Percentiles rank a stretch among this genome's conserved stretches.
phyloP scores from a whole-genome alignment of 2,329 filamentous ascomycete genomes.

The Alternaria arbusti region DNA sequence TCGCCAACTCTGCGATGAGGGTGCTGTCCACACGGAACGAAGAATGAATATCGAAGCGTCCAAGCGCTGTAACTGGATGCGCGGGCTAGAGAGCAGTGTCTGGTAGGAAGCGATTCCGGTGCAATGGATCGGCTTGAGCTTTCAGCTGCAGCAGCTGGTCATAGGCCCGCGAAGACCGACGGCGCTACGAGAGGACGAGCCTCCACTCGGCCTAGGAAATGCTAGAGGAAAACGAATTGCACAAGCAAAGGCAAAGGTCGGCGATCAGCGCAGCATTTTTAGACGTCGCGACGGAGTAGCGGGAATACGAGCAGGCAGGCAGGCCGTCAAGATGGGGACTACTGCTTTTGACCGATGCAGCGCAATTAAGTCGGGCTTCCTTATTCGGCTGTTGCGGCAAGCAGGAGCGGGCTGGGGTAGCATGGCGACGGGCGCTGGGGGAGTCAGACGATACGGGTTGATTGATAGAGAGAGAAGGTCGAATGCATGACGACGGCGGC shows the following conservation, averaged over 20 bases:
- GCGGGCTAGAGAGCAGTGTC: slow-evolving; percentile 20
- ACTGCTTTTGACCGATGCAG: slow-evolving; percentile 22
- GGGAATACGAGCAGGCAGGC: slow-evolving; percentile 26
- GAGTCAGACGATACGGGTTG: slow-evolving; percentile 45
- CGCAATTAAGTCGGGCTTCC: slow-evolving; percentile 37
- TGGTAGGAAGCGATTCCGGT: slow-evolving; percentile 27
- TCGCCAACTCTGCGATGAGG: slow-evolving; percentile 29
- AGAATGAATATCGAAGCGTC: slow-evolving; percentile 10
- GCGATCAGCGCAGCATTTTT: slow-evolving; percentile 30
- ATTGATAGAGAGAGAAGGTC: slow-evolving; percentile 33
- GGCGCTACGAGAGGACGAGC: slow-evolving; percentile 19
- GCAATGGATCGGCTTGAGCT: slow-evolving; percentile 26
- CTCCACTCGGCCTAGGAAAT: slow-evolving; percentile 8
- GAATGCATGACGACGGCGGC: slow-evolving; percentile 46
- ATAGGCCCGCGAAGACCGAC: slow-evolving; percentile 9
- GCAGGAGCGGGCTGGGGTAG: slow-evolving; percentile 29
- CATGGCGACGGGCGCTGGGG: slow-evolving; percentile 12
- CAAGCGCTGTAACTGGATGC: slow-evolving; percentile 22
- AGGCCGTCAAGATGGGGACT: too few relatives aligned
- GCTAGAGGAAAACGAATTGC: slow-evolving; percentile 29
- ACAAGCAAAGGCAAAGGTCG: slow-evolving; percentile 18
- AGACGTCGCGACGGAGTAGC: slow-evolving; percentile 20
- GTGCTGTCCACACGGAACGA: slow-evolving; percentile 23
- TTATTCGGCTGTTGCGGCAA: slow-evolving; percentile 47
- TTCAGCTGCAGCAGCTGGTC: slow-evolving; percentile 15